phyloP scores from a whole-genome alignment of 192 early-diverging fungal species.

The Umbelopsis sp. region DNA sequence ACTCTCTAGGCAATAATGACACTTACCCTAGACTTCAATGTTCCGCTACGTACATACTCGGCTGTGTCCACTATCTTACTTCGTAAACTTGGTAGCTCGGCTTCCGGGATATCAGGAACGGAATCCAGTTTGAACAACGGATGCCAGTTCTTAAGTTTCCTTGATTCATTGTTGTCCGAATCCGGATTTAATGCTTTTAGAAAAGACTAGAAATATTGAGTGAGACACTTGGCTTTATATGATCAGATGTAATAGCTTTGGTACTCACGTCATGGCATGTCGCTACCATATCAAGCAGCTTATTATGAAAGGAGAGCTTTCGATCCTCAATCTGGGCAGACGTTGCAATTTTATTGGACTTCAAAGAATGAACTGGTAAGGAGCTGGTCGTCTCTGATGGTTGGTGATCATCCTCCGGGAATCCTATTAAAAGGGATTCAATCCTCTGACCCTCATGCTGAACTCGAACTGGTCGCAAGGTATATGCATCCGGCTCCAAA shows the following conservation, averaged over 20 bases:
- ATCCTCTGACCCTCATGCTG: conserved; percentile 1
- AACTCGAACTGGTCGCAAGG: conserved; percentile 4
- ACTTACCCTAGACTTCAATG: conserved; percentile 8
- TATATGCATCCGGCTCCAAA: conserved; percentile 15
- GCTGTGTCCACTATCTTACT: conserved; percentile 15
- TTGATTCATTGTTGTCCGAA: not conserved
- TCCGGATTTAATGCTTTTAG: not conserved
- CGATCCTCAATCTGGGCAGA: conserved; percentile 8
- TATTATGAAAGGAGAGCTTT: not conserved
- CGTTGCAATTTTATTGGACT: not conserved
- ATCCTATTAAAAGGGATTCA: conserved; percentile 13
- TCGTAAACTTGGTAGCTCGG: conserved; percentile 4
- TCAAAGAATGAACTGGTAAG: too few species aligned
- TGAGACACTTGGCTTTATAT: not conserved
- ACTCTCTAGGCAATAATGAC: not conserved
- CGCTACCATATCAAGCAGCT: conserved; percentile 4
- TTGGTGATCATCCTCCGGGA: not conserved
- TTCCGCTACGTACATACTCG: not conserved
- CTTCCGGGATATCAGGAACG: conserved; percentile 11
- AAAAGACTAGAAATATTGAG: not conserved
- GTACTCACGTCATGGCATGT: conserved; percentile 9
- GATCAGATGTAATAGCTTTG: not conserved
- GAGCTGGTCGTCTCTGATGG: not conserved
- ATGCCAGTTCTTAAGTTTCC: conserved; percentile 12
- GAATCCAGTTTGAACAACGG: conserved; percentile 12